A percentile compares a stretch with the other conserved stretches of the same genome.
Evolutionary conservation across 169 alveolate species (phyloP).

Genomic region (Cryptosporidium xiaoi): DNA sequence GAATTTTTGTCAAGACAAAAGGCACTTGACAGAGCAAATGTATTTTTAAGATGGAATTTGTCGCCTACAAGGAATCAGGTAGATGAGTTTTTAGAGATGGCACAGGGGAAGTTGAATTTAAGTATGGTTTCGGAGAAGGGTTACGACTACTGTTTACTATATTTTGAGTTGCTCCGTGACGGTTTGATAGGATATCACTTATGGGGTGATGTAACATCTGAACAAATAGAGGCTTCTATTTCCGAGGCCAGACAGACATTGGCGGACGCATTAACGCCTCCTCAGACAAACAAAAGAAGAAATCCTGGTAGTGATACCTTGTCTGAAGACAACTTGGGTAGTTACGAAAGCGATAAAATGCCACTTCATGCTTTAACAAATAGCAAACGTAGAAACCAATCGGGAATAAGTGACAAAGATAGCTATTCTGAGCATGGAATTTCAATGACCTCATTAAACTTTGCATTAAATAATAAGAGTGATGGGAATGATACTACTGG

Average conservation of each 20-base stretch:
- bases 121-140: slow-evolving; percentile 72
- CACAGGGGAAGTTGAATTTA: slow-evolving; percentile 59
- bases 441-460: slow-evolving; percentile 6
- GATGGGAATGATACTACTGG: slow-evolving; percentile 30
- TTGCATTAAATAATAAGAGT: slow-evolving; percentile 2
- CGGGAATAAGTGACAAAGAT: slow-evolving; percentile 9
- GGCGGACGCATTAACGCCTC: slow-evolving; percentile 35
- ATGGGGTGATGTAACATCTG: slow-evolving; percentile 52
- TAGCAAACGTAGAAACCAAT: background rate
- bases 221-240: slow-evolving; percentile 11
- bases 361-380: slow-evolving; percentile 53
- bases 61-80: slow-evolving; percentile 45
- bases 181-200: slow-evolving; percentile 44
- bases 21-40: slow-evolving; percentile 70
- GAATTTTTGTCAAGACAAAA: slow-evolving; percentile 64
- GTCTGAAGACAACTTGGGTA: slow-evolving; percentile 1
- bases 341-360: slow-evolving; percentile 10
- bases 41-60: slow-evolving; percentile 69
- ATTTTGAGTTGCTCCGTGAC: slow-evolving; percentile 64
- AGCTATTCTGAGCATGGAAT: slow-evolving; percentile 15
- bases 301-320: background rate
- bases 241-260: slow-evolving; percentile 48
- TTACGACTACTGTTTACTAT: slow-evolving; percentile 61
- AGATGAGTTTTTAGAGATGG: slow-evolving; percentile 61
- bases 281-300: slow-evolving; percentile 35